Base-by-base conservation (phyloP, 129 eudicot genomes). In the Lactuca sativa region DNA sequence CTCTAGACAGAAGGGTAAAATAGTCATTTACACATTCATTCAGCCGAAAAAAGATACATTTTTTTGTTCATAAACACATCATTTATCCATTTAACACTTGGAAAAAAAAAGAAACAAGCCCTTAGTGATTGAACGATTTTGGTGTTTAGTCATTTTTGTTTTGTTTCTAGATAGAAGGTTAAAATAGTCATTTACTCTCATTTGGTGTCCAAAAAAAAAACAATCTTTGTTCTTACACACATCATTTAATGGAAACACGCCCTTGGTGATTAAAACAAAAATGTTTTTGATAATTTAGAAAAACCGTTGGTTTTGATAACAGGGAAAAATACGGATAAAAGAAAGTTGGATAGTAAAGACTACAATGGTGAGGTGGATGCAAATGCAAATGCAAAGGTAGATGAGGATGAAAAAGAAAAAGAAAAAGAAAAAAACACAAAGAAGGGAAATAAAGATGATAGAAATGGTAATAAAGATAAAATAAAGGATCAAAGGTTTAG, bases 321-420 rank as follows among this genome's bases (percentile, higher is more conserved):
- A 47, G 52, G 52, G 52, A 10, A 47, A 47, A 47, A 10, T 47
- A 47, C 55, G 3, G 80, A 68, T 73, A 86, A 78, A 70, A 82
- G 62, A 75, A 77, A 71, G 68, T 78, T 70, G 31, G 59, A 72
- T 48, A 78, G 70, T 49, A 79, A 70, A 43, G 86, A 86, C 33
- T 15, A 47, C 31, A 47, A 15, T 36, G 84, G 61, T 43, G 84
- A 82, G 66, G 61, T 36, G 14, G 82, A 78, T 1, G 30, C 30
- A 54, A 75, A 61, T 56, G 25, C 44, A 64, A 47, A 38, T 60
- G 76, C 12, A 40, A 87, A 79, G 76, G 82, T 64, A 48, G 86
- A 73, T 77, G 89, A 82, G 31, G 96, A 88, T 60, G 96, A 84
- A 56, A 84, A 75, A 70, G 21, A 21, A 21, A 84, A 75, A 70